Evolutionary conservation across 306 rosid species (phyloP).

Genomic region (Prosopis cineraria): DNA sequence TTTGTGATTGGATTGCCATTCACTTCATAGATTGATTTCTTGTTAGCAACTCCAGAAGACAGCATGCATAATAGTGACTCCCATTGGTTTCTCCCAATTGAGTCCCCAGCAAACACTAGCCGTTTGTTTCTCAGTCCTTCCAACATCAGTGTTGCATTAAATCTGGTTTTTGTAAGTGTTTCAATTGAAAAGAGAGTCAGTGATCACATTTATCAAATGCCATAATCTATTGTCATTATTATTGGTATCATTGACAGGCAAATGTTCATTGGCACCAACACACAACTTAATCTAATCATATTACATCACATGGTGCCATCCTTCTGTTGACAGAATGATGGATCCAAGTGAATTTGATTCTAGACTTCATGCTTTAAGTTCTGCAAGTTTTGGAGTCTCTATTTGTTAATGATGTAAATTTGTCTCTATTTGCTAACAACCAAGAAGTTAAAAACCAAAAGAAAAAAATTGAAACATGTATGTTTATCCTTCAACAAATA

Average conservation of each 20-base stretch:
- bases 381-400: background rate
- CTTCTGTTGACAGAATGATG: background rate
- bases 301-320: background rate
- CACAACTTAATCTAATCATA: background rate
- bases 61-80: constrained; percentile 90
- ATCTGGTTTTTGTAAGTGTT: constrained; percentile 47
- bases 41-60: constrained; percentile 62
- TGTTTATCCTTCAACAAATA: background rate
- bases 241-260: background rate
- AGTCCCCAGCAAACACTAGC: constrained; percentile 81
- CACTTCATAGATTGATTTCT: constrained; percentile 81
- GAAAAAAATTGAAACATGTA: too few relatives aligned
- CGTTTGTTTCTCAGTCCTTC: constrained; percentile 70
- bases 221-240: background rate
- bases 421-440: background rate
- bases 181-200: constrained; percentile 17
- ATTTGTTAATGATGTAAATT: background rate
- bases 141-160: constrained; percentile 72
- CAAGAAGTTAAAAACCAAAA: background rate
- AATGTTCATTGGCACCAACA: too few relatives aligned
- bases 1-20: constrained; percentile 73
- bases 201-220: background rate
- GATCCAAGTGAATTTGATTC: background rate
- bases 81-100: constrained; percentile 95
- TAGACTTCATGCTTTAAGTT: too few relatives aligned